Conservation (phyloP, 129 eudicot species). For the Flaveria trinervia region DNA sequence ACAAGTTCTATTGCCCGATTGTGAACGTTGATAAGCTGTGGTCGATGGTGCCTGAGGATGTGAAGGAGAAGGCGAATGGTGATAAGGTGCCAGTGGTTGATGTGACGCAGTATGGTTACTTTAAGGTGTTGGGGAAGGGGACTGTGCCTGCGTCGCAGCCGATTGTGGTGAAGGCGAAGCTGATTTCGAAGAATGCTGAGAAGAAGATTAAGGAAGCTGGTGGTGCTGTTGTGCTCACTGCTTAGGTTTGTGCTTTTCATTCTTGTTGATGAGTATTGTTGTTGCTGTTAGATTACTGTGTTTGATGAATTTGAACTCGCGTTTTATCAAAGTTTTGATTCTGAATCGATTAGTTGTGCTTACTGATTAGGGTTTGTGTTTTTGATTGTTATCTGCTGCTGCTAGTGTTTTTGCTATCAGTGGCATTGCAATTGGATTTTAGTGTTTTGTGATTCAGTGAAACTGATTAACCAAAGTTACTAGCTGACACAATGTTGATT, state of each 20-base stretch:
- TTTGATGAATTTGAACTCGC: conserved; percentile 24
- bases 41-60: conserved; percentile 83
- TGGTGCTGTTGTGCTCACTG: conserved; percentile 80
- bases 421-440: no score
- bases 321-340: no score
- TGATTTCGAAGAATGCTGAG: conserved; percentile 73
- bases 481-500: no score
- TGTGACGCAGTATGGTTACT: conserved; percentile 72
- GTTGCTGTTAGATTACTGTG: conserved; percentile 30
- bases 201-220: conserved; percentile 89
- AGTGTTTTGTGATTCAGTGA: no score
- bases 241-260: conserved; percentile 49
- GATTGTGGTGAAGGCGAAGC: conserved; percentile 75
- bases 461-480: no score
- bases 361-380: no score
- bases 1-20: conserved; percentile 80
- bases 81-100: conserved; percentile 66
- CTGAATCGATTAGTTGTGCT: no score
- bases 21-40: conserved; percentile 80
- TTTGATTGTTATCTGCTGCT: no score
- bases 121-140: conserved; percentile 84
- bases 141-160: conserved; percentile 50
- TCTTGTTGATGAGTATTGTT: conserved; percentile 9
- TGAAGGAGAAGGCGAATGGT: conserved; percentile 51
- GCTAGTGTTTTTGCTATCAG: no score